Conservation (phyloP, 139 green algal genomes). For the Picochlorum sp. region DNA sequence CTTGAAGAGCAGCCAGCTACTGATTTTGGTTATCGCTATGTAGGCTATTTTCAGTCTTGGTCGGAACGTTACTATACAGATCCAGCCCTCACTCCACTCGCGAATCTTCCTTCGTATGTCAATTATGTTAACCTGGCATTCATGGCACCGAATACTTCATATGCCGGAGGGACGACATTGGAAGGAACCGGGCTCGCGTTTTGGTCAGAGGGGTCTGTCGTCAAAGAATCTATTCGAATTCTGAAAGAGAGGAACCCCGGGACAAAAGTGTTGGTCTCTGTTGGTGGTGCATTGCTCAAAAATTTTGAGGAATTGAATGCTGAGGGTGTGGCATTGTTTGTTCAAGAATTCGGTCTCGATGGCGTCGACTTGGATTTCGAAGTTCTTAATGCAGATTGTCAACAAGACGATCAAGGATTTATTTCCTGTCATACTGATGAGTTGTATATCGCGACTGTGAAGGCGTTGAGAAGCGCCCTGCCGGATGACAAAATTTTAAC, state of each 20-base stretch:
- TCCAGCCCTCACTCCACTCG: slow-evolving; percentile 5
- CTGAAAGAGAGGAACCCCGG: neutral
- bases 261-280: neutral
- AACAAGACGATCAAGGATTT: neutral
- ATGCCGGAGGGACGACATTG: slow-evolving; percentile 4
- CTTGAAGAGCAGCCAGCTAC: neutral
- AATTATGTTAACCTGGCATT: slow-evolving; percentile 5
- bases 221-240: neutral
- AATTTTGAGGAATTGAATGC: slow-evolving; percentile 3
- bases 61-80: slow-evolving; percentile 1
- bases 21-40: neutral
- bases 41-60: slow-evolving; percentile 33
- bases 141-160: slow-evolving; percentile 1
- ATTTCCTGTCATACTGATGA: neutral
- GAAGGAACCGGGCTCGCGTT: slow-evolving; percentile 3
- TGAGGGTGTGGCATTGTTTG: neutral
- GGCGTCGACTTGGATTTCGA: slow-evolving; percentile 7
- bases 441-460: neutral
- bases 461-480: neutral
- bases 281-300: neutral
- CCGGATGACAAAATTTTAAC: neutral
- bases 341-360: slow-evolving; percentile 1
- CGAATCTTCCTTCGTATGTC: slow-evolving; percentile 27
- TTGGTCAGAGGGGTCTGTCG: neutral
- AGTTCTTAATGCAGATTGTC: neutral